Evolutionary conservation across 2,329 filamentous ascomycete genomes (phyloP).

Genomic region (Penicillium glabrum): DNA sequence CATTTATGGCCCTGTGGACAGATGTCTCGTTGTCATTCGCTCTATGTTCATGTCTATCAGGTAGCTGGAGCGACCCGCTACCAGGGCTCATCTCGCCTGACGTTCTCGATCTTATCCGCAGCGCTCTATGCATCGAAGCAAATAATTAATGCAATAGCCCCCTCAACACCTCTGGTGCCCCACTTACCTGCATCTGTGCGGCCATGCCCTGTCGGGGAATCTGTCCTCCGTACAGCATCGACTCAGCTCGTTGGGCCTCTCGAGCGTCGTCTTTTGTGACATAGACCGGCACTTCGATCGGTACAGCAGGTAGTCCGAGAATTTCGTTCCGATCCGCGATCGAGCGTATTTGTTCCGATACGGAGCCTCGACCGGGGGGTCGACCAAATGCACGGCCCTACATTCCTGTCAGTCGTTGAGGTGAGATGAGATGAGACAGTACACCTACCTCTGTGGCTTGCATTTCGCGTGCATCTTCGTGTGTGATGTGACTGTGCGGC

Average conservation of each 20-base stretch:
- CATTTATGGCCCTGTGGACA: neutral
- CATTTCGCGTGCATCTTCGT: slow-evolving; percentile 32
- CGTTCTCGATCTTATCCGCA: slow-evolving; percentile 34
- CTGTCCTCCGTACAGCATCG: slow-evolving; percentile 30
- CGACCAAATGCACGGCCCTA: slow-evolving; percentile 37
- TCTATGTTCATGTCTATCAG: neutral
- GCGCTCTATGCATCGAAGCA: slow-evolving; percentile 26
- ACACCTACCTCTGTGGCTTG: slow-evolving; percentile 31
- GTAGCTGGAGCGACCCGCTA: slow-evolving; percentile 2
- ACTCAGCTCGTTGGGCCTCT: slow-evolving; percentile 30
- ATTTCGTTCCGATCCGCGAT: slow-evolving; percentile 36
- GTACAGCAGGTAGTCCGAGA: slow-evolving; percentile 24
- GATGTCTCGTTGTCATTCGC: neutral
- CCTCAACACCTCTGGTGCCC: neutral
- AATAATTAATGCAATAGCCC: slow-evolving; percentile 7
- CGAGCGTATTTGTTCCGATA: slow-evolving; percentile 32
- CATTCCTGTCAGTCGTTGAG: neutral
- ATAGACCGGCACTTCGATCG: slow-evolving; percentile 22
- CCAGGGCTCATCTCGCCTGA: slow-evolving; percentile 9
- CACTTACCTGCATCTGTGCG: slow-evolving; percentile 35
- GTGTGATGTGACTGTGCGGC: slow-evolving; percentile 33
- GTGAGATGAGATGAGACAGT: neutral
- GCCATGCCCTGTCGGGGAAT: slow-evolving; percentile 32
- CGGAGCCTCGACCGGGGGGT: slow-evolving; percentile 30
- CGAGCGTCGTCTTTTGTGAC: slow-evolving; percentile 36